These are phyloP conservation scores for Rhynchosporium graminicola DNA, from an alignment of 2,329 filamentous ascomycete species.

Conservation along the genomic window DNA sequence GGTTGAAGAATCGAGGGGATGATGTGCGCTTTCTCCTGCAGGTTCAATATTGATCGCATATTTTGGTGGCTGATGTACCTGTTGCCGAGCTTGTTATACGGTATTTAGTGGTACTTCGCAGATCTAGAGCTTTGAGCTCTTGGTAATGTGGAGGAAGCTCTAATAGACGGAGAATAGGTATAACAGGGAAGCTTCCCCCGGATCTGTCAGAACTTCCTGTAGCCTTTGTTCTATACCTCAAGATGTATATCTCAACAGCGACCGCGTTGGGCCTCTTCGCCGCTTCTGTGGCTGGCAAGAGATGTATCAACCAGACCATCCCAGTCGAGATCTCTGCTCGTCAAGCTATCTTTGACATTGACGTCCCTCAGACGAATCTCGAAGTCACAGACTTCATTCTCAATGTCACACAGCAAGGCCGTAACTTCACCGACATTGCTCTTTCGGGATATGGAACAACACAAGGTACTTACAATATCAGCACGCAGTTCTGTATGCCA, in stretches of 20 bases:
- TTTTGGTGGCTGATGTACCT: background rate
- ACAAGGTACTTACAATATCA: slow-evolving; percentile 56
- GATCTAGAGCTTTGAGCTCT: background rate
- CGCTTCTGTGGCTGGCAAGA: slow-evolving; percentile 32
- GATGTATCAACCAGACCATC: slow-evolving; percentile 55
- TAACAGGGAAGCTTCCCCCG: background rate
- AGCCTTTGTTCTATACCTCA: background rate
- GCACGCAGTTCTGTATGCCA: slow-evolving; percentile 62
- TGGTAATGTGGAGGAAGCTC: background rate
- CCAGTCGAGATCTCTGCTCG: slow-evolving; percentile 55
- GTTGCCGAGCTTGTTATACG: background rate
- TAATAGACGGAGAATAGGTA: background rate
- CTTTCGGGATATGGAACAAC: slow-evolving; percentile 53
- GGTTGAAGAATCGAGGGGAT: background rate
- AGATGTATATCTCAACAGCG: slow-evolving; percentile 22
- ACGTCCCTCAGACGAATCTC: slow-evolving; percentile 52
- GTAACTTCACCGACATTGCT: slow-evolving; percentile 49
- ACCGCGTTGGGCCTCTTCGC: slow-evolving; percentile 21
- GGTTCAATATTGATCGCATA: background rate
- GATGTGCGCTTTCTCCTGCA: background rate
- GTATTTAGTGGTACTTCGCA: background rate
- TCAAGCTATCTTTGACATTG: slow-evolving; percentile 54
- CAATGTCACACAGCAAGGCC: slow-evolving; percentile 50
- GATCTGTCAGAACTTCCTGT: background rate
- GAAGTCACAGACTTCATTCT: slow-evolving; percentile 59